Conservation (phyloP, 495 filamentous ascomycete species). For the Talaromyces thailandensis region DNA sequence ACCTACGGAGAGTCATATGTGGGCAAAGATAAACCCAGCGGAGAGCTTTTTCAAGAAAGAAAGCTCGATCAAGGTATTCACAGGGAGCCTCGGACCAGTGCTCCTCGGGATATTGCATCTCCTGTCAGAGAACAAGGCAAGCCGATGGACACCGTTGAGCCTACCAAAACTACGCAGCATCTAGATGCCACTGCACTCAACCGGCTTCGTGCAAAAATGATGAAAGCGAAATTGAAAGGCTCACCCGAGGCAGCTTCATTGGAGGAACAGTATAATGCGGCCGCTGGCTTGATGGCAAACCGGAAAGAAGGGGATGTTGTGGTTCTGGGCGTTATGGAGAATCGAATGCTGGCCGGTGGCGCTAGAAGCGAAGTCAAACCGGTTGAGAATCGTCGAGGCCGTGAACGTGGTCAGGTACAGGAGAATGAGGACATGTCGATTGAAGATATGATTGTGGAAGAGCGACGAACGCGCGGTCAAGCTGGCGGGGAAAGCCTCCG, state of each 20-base stretch:
- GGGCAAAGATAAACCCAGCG: constrained; percentile 79
- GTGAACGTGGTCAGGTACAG: constrained; percentile 69
- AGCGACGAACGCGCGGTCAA: constrained; percentile 72
- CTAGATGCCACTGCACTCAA: constrained; percentile 78
- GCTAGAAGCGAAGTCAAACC: constrained; percentile 65
- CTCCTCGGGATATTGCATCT: constrained; percentile 13
- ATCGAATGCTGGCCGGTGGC: constrained; percentile 71
- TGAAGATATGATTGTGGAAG: constrained; percentile 91
- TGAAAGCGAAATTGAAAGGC: constrained; percentile 83
- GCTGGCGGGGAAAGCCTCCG: constrained; percentile 71
- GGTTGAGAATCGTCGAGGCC: constrained; percentile 65
- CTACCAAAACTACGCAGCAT: constrained; percentile 31
- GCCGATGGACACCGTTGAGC: constrained; percentile 29
- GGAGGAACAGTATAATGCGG: constrained; percentile 76
- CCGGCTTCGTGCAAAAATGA: constrained; percentile 79
- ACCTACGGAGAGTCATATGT: constrained; percentile 82
- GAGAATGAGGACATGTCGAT: constrained; percentile 95
- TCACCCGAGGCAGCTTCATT: constrained; percentile 65
- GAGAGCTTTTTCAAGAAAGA: constrained; percentile 76
- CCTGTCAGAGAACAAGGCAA: constrained; percentile 37
- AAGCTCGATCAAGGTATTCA: constrained; percentile 42
- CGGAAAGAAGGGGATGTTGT: constrained; percentile 56
- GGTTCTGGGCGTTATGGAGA: constrained; percentile 80
- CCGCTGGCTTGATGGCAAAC: constrained; percentile 51
- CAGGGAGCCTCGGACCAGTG: constrained; percentile 14